phyloP scores from a whole-genome alignment of 2,329 filamentous ascomycete genomes.

The Ceratocystis albifundus region DNA sequence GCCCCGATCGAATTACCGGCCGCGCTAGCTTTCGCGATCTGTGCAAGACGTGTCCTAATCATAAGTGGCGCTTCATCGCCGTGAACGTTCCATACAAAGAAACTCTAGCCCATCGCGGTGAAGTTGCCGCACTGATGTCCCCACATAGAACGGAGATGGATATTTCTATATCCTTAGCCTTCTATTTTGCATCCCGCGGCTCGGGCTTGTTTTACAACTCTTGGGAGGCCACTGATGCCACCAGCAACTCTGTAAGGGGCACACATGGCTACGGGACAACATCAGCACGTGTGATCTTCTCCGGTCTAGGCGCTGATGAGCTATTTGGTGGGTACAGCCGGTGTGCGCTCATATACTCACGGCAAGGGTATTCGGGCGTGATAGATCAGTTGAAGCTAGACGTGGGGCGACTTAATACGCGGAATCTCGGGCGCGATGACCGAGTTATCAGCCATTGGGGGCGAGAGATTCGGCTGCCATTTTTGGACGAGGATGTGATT shows the following conservation, averaged over 20 bases:
- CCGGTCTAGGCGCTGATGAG: slow-evolving; percentile 89
- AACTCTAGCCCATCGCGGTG: slow-evolving; percentile 53
- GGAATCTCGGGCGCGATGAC: slow-evolving; percentile 93
- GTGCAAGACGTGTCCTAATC: slow-evolving; percentile 50
- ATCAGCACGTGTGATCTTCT: slow-evolving; percentile 70
- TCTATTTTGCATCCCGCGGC: slow-evolving; percentile 90
- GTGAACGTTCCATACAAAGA: slow-evolving; percentile 72
- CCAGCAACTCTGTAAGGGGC: neutral
- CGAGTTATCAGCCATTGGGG: slow-evolving; percentile 82
- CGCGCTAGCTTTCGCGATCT: slow-evolving; percentile 71
- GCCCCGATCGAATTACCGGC: slow-evolving; percentile 82
- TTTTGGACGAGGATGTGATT: slow-evolving; percentile 77
- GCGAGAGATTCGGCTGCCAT: slow-evolving; percentile 81
- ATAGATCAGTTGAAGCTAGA: slow-evolving; percentile 77
- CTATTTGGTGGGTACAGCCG: slow-evolving; percentile 88
- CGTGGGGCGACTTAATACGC: slow-evolving; percentile 70
- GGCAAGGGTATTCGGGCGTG: slow-evolving; percentile 57
- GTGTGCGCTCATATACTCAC: slow-evolving; percentile 64
- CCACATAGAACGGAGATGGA: slow-evolving; percentile 99
- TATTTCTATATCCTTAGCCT: slow-evolving; percentile 77
- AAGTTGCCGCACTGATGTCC: slow-evolving; percentile 66
- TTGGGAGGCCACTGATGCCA: slow-evolving; percentile 15
- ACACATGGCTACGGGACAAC: slow-evolving; percentile 45
- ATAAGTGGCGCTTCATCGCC: slow-evolving; percentile 72
- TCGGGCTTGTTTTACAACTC: slow-evolving; percentile 34